phyloP scores from a whole-genome alignment of 2,329 filamentous ascomycete species.

The Sporothrix luriei region DNA sequence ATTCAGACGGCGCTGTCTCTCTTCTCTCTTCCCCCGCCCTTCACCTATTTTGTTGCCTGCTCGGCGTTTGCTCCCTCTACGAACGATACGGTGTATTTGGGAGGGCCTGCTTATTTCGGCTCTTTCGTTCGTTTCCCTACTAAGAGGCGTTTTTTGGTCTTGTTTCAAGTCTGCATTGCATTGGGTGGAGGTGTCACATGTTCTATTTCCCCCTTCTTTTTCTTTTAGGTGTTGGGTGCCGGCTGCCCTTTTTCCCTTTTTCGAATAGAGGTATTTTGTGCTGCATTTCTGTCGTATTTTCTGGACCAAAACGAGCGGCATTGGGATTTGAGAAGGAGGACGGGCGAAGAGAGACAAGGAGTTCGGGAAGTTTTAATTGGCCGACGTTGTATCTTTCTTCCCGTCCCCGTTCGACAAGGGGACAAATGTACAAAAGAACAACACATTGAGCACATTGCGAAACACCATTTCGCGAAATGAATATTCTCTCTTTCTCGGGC shows the following conservation, averaged over 20 bases:
- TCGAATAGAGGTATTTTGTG: background rate
- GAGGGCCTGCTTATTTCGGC: background rate
- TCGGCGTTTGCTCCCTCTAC: constrained; percentile 3
- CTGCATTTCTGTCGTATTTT: too few species aligned
- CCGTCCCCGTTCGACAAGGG: background rate
- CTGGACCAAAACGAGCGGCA: constrained; percentile 2
- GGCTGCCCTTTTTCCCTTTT: background rate
- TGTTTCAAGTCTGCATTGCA: background rate
- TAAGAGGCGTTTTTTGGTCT: background rate
- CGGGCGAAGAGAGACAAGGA: background rate
- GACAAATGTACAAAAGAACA: background rate
- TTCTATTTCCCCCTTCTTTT: background rate
- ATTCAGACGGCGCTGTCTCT: background rate
- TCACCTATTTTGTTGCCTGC: background rate
- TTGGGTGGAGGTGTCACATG: constrained; percentile 20
- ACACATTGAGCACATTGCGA: background rate
- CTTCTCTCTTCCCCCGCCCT: too few species aligned
- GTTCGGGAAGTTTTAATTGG: background rate
- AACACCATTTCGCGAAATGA: background rate
- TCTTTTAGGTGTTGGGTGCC: background rate
- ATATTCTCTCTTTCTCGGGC: background rate
- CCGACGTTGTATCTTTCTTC: background rate
- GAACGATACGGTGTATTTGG: constrained; percentile 14
- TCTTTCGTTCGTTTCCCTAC: background rate
- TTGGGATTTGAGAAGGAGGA: background rate